Evolutionary conservation across 2,329 filamentous ascomycete genomes (phyloP).

Genomic region (Cladosporium austrohemisphaericum): DNA sequence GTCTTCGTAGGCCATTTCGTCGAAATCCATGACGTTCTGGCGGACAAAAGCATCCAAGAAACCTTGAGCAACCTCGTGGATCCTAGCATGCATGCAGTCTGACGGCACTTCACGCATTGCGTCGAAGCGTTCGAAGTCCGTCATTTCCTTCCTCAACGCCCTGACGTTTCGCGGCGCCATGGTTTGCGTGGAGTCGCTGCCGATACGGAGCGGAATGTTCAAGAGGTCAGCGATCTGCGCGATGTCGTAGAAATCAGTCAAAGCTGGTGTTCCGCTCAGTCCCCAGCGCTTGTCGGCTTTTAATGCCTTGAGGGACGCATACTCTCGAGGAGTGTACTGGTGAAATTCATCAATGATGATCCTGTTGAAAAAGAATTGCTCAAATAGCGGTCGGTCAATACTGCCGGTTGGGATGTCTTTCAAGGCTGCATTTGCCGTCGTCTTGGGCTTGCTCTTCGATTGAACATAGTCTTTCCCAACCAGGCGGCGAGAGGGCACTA

Average conservation of each 20-base stretch:
- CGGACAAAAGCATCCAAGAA: constrained; percentile 55
- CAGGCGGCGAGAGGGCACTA: constrained; percentile 37
- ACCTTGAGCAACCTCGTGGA: constrained; percentile 50
- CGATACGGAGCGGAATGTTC: constrained; percentile 52
- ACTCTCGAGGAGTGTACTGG: constrained; percentile 47
- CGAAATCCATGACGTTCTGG: constrained; percentile 35
- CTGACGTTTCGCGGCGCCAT: constrained; percentile 47
- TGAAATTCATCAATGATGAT: constrained; percentile 64
- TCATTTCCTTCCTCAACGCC: constrained; percentile 41
- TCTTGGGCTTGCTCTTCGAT: constrained; percentile 17
- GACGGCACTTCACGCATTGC: constrained; percentile 50
- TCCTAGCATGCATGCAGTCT: constrained; percentile 48
- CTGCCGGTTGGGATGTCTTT: constrained; percentile 1
- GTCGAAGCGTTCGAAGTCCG: constrained; percentile 54
- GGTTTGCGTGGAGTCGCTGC: constrained; percentile 46
- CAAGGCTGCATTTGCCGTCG: constrained; percentile 14
- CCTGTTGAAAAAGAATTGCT: constrained; percentile 59
- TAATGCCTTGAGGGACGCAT: constrained; percentile 44
- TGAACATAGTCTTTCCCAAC: constrained; percentile 25
- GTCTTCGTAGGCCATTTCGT: constrained; percentile 44
- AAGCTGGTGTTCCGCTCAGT: constrained; percentile 59
- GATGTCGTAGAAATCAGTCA: constrained; percentile 57
- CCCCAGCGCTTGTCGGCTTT: constrained; percentile 56
- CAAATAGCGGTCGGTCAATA: constrained; percentile 40
- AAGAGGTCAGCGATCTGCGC: constrained; percentile 57